phyloP scores from a whole-genome alignment of 116 monocot species.

The Dioscorea cayenensis region DNA sequence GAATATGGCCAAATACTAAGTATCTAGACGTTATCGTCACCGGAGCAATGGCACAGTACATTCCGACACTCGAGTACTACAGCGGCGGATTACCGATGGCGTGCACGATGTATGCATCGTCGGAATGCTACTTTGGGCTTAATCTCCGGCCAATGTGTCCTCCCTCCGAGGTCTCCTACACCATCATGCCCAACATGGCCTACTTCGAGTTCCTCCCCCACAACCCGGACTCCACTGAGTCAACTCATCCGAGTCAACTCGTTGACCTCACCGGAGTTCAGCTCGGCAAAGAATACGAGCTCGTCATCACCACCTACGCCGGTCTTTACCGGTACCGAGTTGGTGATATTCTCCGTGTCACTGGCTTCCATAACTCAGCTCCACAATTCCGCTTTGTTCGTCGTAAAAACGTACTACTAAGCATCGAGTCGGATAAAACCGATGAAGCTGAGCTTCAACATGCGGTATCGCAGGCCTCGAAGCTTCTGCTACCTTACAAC shows the following conservation, averaged over 20 bases:
- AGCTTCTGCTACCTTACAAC: conserved; percentile 19
- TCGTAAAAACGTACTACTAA: conserved; percentile 51
- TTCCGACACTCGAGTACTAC: conserved; percentile 72
- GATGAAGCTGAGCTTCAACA: conserved; percentile 52
- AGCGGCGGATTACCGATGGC: conserved; percentile 76
- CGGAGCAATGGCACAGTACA: conserved; percentile 82
- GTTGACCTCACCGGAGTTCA: conserved; percentile 29
- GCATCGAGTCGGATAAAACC: conserved; percentile 66
- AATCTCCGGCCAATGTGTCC: conserved; percentile 68
- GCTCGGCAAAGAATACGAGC: conserved; percentile 45
- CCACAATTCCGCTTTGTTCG: conserved; percentile 49
- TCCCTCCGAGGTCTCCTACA: conserved; percentile 68
- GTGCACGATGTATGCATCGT: conserved; percentile 86
- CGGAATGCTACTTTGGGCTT: conserved; percentile 79
- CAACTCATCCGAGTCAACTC: conserved; percentile 3
- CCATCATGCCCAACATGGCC: conserved; percentile 81
- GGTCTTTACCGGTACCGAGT: conserved; percentile 35
- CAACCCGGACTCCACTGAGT: neutral
- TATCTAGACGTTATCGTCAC: conserved; percentile 89
- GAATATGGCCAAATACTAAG: conserved; percentile 83
- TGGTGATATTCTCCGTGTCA: conserved; percentile 31
- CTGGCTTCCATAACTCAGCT: conserved; percentile 48
- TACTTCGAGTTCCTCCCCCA: conserved; percentile 76
- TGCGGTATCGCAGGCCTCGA: conserved; percentile 29
- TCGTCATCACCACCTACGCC: conserved; percentile 40